Percentiles rank a stretch among this genome's conserved stretches.
Evolutionary conservation across 331 rosid genomes (phyloP).

Genomic region (Prunus yedoensis): DNA sequence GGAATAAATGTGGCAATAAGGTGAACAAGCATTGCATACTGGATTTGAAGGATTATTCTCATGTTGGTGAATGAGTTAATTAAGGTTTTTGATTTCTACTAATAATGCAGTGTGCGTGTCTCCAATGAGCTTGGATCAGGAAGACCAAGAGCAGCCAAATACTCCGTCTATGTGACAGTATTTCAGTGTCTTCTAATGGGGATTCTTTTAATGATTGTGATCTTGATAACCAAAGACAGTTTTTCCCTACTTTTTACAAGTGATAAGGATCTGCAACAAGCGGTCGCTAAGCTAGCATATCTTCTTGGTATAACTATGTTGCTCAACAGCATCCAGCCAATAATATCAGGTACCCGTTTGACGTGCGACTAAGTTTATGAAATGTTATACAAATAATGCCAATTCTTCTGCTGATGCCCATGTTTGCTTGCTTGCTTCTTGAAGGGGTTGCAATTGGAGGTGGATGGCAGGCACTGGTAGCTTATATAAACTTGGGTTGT

Average conservation of each 20-base stretch:
- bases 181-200: slow-evolving; percentile 59
- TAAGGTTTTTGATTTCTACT: neutral
- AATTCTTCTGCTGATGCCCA: neutral
- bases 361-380: neutral
- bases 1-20: slow-evolving; percentile 40
- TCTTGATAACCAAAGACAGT: slow-evolving; percentile 43
- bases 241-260: slow-evolving; percentile 53
- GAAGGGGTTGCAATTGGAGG: slow-evolving; percentile 92
- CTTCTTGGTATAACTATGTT: slow-evolving; percentile 60
- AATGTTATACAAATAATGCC: neutral
- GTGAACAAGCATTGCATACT: slow-evolving; percentile 2
- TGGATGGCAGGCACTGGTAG: slow-evolving; percentile 83
- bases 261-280: slow-evolving; percentile 42
- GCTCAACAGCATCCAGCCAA: slow-evolving; percentile 54
- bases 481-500: slow-evolving; percentile 71
- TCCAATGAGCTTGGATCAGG: slow-evolving; percentile 69
- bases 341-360: slow-evolving; percentile 48
- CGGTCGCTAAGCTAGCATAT: slow-evolving; percentile 51
- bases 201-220: slow-evolving; percentile 34
- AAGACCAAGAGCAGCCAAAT: slow-evolving; percentile 62
- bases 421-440: slow-evolving; percentile 7
- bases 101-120: slow-evolving; percentile 55
- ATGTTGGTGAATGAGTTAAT: neutral
- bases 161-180: slow-evolving; percentile 47
- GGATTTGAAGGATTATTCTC: too few relatives aligned